Conservation (phyloP, 495 filamentous ascomycete species). For the Penicillium chermesinum region DNA sequence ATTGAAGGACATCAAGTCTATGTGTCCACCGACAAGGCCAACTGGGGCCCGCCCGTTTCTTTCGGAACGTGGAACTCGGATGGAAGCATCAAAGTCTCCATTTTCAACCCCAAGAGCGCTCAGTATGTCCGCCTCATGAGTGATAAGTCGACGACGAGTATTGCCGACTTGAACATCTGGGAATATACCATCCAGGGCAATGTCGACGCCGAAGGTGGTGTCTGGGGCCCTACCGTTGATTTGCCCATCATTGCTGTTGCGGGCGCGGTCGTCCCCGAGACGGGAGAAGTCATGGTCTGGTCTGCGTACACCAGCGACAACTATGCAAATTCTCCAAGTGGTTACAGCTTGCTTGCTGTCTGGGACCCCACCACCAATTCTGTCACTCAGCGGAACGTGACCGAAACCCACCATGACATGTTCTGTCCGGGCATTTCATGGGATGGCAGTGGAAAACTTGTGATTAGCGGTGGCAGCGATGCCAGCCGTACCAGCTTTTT, state of each 20-base stretch:
- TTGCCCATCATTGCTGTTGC: slow-evolving; percentile 47
- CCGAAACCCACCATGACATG: slow-evolving; percentile 54
- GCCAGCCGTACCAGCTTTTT: slow-evolving; percentile 42
- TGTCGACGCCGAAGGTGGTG: slow-evolving; percentile 13
- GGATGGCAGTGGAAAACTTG: slow-evolving; percentile 39
- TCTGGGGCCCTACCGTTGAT: slow-evolving; percentile 45
- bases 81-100: slow-evolving; percentile 31
- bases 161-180: slow-evolving; percentile 23
- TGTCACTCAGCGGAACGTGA: slow-evolving; percentile 33
- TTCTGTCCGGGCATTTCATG: slow-evolving; percentile 55
- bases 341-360: slow-evolving; percentile 40
- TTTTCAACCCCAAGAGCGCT: slow-evolving; percentile 30
- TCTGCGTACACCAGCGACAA: slow-evolving; percentile 31
- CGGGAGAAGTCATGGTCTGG: slow-evolving; percentile 38
- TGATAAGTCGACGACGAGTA: slow-evolving; percentile 20
- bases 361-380: slow-evolving; percentile 30
- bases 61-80: slow-evolving; percentile 42
- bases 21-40: slow-evolving; percentile 34
- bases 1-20: slow-evolving; percentile 27
- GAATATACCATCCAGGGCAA: neutral
- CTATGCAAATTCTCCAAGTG: slow-evolving; percentile 22
- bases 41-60: slow-evolving; percentile 34
- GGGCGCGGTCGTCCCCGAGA: slow-evolving; percentile 26
- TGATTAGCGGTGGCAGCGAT: slow-evolving; percentile 50
- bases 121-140: slow-evolving; percentile 31